phyloP scores from a whole-genome alignment of 306 rosid species.

The Dryas drummondii region DNA sequence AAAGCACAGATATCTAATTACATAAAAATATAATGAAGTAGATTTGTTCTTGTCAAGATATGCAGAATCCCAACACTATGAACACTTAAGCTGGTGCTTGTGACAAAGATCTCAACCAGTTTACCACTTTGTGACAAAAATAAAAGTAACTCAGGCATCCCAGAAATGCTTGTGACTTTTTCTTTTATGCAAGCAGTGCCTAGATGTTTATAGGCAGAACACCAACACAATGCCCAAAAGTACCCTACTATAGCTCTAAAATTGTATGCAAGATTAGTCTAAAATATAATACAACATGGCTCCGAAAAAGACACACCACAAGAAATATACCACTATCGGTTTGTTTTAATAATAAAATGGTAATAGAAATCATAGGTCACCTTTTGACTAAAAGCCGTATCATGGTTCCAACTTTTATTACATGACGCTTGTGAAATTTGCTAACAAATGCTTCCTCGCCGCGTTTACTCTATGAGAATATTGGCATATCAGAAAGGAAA shows the following conservation, averaged over 20 bases:
- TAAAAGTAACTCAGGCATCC: neutral
- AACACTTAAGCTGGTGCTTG: neutral
- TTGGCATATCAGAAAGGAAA: constrained; percentile 19
- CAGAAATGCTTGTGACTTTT: neutral
- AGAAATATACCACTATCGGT: neutral
- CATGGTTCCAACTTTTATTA: constrained; percentile 73
- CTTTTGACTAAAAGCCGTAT: constrained; percentile 74
- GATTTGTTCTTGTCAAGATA: too few relatives aligned
- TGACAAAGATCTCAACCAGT: neutral
- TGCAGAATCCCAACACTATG: neutral
- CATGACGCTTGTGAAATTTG: constrained; percentile 67
- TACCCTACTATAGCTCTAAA: neutral
- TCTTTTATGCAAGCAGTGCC: neutral
- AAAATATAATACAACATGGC: neutral
- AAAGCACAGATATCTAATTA: neutral
- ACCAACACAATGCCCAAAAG: neutral
- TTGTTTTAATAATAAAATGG: constrained; percentile 6
- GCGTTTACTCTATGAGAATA: constrained; percentile 48
- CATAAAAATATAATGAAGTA: too few relatives aligned
- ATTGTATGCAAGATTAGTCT: neutral
- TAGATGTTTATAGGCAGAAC: neutral
- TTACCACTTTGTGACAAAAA: too few relatives aligned
- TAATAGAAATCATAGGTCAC: constrained; percentile 36
- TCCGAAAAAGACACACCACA: neutral
- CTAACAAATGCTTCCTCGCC: constrained; percentile 60